phyloP scores from a whole-genome alignment of 2,329 filamentous ascomycete genomes.

The Mycosphaerelloides madeirae region DNA sequence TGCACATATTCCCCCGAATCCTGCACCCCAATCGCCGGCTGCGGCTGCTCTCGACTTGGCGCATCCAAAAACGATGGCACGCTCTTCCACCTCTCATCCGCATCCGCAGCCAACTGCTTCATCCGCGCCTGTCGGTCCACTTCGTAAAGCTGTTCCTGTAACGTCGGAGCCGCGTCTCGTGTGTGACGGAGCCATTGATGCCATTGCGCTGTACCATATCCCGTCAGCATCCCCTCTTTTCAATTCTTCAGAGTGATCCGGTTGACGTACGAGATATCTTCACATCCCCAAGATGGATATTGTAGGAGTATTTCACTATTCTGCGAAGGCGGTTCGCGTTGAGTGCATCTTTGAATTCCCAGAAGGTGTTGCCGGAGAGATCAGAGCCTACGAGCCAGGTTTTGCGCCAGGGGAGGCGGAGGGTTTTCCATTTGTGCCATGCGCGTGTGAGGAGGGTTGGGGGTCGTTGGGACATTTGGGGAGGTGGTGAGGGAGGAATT shows the following conservation, averaged over 20 bases:
- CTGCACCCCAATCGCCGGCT: constrained; percentile 42
- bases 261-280: constrained; percentile 51
- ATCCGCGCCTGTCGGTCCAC: constrained; percentile 53
- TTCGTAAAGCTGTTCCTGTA: constrained; percentile 57
- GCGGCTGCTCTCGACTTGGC: constrained; percentile 47
- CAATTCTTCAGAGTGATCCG: not conserved
- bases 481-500: constrained; percentile 2
- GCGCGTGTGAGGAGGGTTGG: constrained; percentile 40
- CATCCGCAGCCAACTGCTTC: constrained; percentile 55
- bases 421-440: constrained; percentile 60
- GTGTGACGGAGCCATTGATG: constrained; percentile 64
- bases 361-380: constrained; percentile 60
- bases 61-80: constrained; percentile 56
- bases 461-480: constrained; percentile 30
- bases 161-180: constrained; percentile 50
- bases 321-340: constrained; percentile 52
- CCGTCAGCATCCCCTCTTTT: not conserved
- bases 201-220: constrained; percentile 53
- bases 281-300: constrained; percentile 54
- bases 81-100: constrained; percentile 58
- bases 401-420: constrained; percentile 58
- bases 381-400: constrained; percentile 58
- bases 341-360: constrained; percentile 59
- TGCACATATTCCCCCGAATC: constrained; percentile 37
- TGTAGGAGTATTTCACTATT: constrained; percentile 52